Evolutionary conservation across 2,329 filamentous ascomycete genomes (phyloP).

Genomic region (Penicillium sp.): DNA sequence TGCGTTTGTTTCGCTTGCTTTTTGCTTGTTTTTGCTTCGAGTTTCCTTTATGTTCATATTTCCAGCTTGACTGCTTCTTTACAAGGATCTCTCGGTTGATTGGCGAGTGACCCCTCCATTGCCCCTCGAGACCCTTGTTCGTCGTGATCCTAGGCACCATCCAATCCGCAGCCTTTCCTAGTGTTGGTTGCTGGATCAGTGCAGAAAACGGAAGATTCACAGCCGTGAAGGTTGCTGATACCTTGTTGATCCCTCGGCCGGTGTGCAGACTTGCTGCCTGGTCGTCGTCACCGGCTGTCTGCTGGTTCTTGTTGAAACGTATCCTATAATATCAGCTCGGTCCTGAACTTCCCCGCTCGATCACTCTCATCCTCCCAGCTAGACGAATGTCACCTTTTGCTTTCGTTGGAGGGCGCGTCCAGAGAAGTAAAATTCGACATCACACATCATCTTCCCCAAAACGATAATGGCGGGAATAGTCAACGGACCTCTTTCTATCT

Average conservation of each 20-base stretch:
- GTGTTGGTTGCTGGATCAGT: constrained; percentile 8
- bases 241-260: constrained; percentile 5
- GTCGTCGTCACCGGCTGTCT: constrained; percentile 2
- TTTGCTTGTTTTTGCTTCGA: not conserved
- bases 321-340: constrained; percentile 3
- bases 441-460: not conserved
- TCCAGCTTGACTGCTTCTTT: not conserved
- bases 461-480: constrained; percentile 31
- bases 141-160: constrained; percentile 3
- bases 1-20: not conserved
- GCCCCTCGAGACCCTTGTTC: constrained; percentile 14
- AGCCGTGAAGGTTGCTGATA: constrained; percentile 2
- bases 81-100: constrained; percentile 4
- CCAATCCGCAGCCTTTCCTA: constrained; percentile 15
- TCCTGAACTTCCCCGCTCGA: not conserved
- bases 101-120: constrained; percentile 13
- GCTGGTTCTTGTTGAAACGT: constrained; percentile 4
- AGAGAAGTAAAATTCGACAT: not conserved
- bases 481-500: constrained; percentile 30
- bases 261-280: not conserved
- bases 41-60: not conserved
- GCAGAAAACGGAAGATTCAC: constrained; percentile 9
- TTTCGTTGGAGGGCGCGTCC: not conserved
- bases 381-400: constrained; percentile 11
- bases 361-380: not conserved